Conservation (phyloP, 768 basidiomycete species). For the button mushroom (Agaricus bisporus) region DNA sequence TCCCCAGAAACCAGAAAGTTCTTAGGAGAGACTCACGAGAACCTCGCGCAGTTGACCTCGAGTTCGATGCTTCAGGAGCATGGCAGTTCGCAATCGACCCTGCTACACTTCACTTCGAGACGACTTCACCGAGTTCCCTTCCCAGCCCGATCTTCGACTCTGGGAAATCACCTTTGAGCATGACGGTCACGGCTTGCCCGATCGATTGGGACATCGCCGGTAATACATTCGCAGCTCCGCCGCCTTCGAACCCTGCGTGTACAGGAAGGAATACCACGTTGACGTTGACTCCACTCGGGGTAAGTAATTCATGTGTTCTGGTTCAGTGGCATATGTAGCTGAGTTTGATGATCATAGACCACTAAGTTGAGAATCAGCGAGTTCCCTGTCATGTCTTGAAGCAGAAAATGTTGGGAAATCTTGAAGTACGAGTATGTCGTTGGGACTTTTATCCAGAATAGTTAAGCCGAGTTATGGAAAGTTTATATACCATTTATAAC, state of each 20-base stretch:
- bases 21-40: conserved; percentile 36
- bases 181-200: conserved; percentile 44
- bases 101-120: conserved; percentile 31
- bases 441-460: too few relatives aligned
- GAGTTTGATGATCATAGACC: conserved; percentile 16
- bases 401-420: neutral
- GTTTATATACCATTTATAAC: too few relatives aligned
- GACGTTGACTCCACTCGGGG: conserved; percentile 42
- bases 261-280: conserved; percentile 34
- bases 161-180: conserved; percentile 39
- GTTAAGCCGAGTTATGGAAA: too few relatives aligned
- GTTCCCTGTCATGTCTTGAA: conserved; percentile 25
- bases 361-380: conserved; percentile 36
- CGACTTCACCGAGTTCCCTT: conserved; percentile 26
- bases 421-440: neutral
- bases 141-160: conserved; percentile 45
- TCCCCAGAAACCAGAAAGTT: conserved; percentile 29
- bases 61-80: conserved; percentile 39
- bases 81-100: conserved; percentile 57
- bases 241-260: conserved; percentile 38
- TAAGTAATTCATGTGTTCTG: conserved; percentile 21
- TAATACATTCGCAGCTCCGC: conserved; percentile 42
- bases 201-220: conserved; percentile 42
- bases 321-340: neutral
- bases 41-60: conserved; percentile 39